Base-by-base conservation (phyloP, 1,284 basidiomycete species). In the Sanghuangporus weigelae region DNA sequence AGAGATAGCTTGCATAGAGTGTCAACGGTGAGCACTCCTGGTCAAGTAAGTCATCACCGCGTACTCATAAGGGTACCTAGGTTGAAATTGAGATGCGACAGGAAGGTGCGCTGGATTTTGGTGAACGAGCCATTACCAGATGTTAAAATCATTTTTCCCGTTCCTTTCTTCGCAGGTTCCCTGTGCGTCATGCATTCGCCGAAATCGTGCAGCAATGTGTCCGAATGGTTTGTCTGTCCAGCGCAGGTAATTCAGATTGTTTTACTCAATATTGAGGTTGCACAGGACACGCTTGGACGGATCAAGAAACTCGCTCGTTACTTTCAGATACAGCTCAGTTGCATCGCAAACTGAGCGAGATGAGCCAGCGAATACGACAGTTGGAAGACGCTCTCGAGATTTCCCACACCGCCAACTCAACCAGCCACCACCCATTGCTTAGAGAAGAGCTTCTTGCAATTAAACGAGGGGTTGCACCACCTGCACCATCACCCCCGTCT, bases 1-100 rank as follows among this genome's bases (percentile, higher is more conserved):
- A 12, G 65, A 84, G 78, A 84, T 87, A 69, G 85, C 82, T 69
- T 87, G 85, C 74, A 86, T 85, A 68, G 86, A 87, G 73, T 87
- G 85, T 70, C 76, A 78, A 70, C 77, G 76, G 78, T 82, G 79
- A 79, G 82, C 81, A 16, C 57, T 63, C 57, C 48, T 35, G 48
- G 21, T 56, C 7, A 8, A 36, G 42, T 36, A 49, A 26, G 23
- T 56, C 67, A 64, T 66, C 69, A 62, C 69, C 62, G 67, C 68
- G 67, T 65, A 60, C 67, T 68, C 60, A 56, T 53, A 49, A 42
- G 40, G 44, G 42, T 57, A 19, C 40, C 16, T 66, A 89, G 88
- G 74, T 80, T 86, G 73, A 89, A 87, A 74, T 84, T 87, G 68
- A 87, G 85, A 71, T 90, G 88, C 75, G 87, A 90, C 80, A 90